Evolutionary conservation across 2,329 filamentous ascomycete genomes (phyloP), one percentile per base, ranked within the genome.

Genomic region (Biscogniauxia sp.): DNA sequence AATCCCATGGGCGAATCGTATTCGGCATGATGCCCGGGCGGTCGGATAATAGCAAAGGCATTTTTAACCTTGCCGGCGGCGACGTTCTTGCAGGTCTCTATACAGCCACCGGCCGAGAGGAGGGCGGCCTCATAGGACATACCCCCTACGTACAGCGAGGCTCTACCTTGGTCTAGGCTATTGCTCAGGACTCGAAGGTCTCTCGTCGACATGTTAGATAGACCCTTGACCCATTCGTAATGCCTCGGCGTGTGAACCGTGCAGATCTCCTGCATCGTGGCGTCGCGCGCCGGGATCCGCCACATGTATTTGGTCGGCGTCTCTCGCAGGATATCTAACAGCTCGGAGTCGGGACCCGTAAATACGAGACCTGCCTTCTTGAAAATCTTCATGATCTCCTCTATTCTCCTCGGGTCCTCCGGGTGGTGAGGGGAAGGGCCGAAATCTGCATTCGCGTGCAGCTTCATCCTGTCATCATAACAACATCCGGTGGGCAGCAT

Each of bases 391-490:
- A 95, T 97, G 67, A 99, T 99, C 70, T 91, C 89, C 69, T 93
- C 91, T 61, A 99, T 97, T 15, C 95, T 88, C 26, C 92, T 84
- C 1, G 95, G 95, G 70, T 99, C 95, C 75, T 99, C 95, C 0
- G 95, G 95, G 71, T 99, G 95, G 56, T 96, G 89, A 20, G 94
- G 89, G 54, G 88, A 84, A 1, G 84, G 82, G 19, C 84, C 86
- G 71, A 87, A 89, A 73, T 92, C 88, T 17, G 91, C 88, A 72
- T 97, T 96, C 58, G 93, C 91, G 74, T 99, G 95, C 62, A 96
- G 90, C 62, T 95, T 92, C 95, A 99, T 99, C 32, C 94, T 87
- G 60, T 92, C 88, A 77, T 99, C 95, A 73, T 98, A 99, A 66
- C 91, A 94, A 63, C 90, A 87, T 3, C 91, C 91, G 0, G 90